Evolutionary conservation across 2,329 filamentous ascomycete genomes (phyloP).

Genomic region (Corinectria fuckeliana): DNA sequence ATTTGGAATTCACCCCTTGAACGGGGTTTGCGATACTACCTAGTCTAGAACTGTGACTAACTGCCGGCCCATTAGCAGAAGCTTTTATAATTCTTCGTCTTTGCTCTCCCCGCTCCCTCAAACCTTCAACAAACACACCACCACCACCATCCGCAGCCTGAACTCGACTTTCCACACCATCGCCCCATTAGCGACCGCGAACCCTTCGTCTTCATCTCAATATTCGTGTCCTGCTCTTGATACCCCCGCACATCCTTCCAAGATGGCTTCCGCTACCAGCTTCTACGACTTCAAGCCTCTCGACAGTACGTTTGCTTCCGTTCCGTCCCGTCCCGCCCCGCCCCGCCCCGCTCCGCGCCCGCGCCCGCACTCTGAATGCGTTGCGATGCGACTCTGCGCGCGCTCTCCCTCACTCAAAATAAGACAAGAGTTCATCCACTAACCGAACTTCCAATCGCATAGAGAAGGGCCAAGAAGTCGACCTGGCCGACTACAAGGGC

Average conservation of each 20-base stretch:
- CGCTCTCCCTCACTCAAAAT: neutral
- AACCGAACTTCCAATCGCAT: conserved; percentile 11
- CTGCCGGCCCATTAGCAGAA: conserved; percentile 15
- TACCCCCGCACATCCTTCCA: conserved; percentile 23
- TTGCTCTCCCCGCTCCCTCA: neutral
- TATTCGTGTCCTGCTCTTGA: conserved; percentile 7
- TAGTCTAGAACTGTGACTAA: neutral
- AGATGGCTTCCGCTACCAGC: conserved; percentile 50
- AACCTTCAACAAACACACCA: neutral
- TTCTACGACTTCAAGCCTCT: conserved; percentile 88
- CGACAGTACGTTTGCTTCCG: conserved; percentile 67
- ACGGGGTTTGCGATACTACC: neutral
- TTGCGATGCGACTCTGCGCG: neutral
- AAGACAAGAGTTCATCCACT: conserved; percentile 12
- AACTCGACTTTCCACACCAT: conserved; percentile 16
- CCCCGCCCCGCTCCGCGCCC: neutral
- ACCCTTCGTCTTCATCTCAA: conserved; percentile 11
- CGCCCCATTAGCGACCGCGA: conserved; percentile 3
- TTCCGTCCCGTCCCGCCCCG: neutral
- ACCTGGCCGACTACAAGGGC: conserved; percentile 76
- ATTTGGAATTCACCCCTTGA: neutral
- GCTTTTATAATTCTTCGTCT: conserved; percentile 2
- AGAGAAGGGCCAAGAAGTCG: conserved; percentile 70
- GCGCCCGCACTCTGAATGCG: too few relatives aligned
- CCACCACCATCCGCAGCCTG: too few relatives aligned